These are phyloP conservation scores for Thozetella sp. DNA, from an alignment of 495 filamentous ascomycete species.

Conservation along the genomic window DNA sequence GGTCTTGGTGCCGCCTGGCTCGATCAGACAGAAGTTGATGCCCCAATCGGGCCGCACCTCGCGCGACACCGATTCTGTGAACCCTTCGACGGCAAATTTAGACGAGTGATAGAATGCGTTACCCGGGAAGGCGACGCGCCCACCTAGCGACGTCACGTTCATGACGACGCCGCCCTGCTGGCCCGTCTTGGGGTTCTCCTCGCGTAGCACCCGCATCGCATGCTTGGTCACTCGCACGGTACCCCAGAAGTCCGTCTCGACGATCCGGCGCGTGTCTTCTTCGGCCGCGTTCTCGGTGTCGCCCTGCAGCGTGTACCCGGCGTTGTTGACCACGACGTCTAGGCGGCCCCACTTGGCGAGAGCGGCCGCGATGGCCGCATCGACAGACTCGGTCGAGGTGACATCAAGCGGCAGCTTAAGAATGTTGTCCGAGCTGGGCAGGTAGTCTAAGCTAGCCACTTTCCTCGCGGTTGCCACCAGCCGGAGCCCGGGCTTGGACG, in stretches of 20 bases:
- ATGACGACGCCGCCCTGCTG: slow-evolving; percentile 51
- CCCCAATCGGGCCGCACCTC: slow-evolving; percentile 56
- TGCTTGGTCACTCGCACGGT: slow-evolving; percentile 42
- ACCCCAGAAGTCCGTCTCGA: slow-evolving; percentile 60
- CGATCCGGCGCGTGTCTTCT: slow-evolving; percentile 32
- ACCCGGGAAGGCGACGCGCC: slow-evolving; percentile 43
- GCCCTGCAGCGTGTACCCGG: slow-evolving; percentile 48
- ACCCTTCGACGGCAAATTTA: slow-evolving; percentile 59
- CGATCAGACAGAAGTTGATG: slow-evolving; percentile 47
- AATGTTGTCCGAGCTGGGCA: slow-evolving; percentile 32
- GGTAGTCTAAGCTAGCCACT: slow-evolving; percentile 29
- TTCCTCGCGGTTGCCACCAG: slow-evolving; percentile 52
- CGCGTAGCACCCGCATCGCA: slow-evolving; percentile 48
- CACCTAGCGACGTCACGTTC: slow-evolving; percentile 57
- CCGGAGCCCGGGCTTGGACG: slow-evolving; percentile 37
- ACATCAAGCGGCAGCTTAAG: slow-evolving; percentile 51
- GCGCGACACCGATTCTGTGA: slow-evolving; percentile 52
- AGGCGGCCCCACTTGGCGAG: slow-evolving; percentile 43
- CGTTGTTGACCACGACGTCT: slow-evolving; percentile 61
- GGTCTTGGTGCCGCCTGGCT: slow-evolving; percentile 54
- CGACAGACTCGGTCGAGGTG: slow-evolving; percentile 35
- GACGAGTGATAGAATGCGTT: slow-evolving; percentile 55
- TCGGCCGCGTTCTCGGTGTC: slow-evolving; percentile 46
- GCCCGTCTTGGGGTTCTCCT: slow-evolving; percentile 27
- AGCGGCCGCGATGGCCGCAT: slow-evolving; percentile 34